These are phyloP conservation scores for Kondoa malvinella DNA, from an alignment of 768 basidiomycete species.

Conservation along the genomic window DNA sequence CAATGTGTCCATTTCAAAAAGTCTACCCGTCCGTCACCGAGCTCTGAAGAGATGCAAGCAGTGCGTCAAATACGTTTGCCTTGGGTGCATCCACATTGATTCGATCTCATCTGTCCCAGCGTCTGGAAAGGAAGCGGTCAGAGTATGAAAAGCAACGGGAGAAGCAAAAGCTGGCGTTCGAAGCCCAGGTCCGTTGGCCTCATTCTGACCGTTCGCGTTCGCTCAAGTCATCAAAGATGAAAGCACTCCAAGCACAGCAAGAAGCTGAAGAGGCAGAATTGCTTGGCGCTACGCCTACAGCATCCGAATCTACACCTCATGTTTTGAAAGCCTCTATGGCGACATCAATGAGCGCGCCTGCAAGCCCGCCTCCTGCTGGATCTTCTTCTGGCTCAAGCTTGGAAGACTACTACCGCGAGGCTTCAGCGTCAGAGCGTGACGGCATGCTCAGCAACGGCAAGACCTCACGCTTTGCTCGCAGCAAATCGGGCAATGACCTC, in stretches of 20 bases:
- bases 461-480: slow-evolving; percentile 26
- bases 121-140: slow-evolving; percentile 70
- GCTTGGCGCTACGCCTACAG: slow-evolving; percentile 47
- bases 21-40: background rate
- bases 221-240: slow-evolving; percentile 45
- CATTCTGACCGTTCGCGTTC: background rate
- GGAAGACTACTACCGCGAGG: too few relatives aligned
- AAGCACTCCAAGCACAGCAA: slow-evolving; percentile 76
- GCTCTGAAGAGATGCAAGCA: background rate
- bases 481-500: slow-evolving; percentile 38
- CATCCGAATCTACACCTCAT: slow-evolving; percentile 69
- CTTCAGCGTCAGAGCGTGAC: too few relatives aligned
- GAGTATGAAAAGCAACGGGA: slow-evolving; percentile 80
- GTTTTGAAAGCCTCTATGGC: slow-evolving; percentile 35
- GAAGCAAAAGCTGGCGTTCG: slow-evolving; percentile 74
- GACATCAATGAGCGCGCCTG: slow-evolving; percentile 46
- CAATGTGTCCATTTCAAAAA: background rate
- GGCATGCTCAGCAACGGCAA: too few relatives aligned
- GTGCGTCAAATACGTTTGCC: background rate
- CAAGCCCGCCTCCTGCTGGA: slow-evolving; percentile 37
- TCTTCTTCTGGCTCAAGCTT: slow-evolving; percentile 32
- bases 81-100: background rate
- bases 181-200: slow-evolving; percentile 42
- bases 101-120: slow-evolving; percentile 35
- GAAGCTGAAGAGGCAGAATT: slow-evolving; percentile 51